Conservation (phyloP, 257 asterid genomes). For the Jacaranda copaia region DNA sequence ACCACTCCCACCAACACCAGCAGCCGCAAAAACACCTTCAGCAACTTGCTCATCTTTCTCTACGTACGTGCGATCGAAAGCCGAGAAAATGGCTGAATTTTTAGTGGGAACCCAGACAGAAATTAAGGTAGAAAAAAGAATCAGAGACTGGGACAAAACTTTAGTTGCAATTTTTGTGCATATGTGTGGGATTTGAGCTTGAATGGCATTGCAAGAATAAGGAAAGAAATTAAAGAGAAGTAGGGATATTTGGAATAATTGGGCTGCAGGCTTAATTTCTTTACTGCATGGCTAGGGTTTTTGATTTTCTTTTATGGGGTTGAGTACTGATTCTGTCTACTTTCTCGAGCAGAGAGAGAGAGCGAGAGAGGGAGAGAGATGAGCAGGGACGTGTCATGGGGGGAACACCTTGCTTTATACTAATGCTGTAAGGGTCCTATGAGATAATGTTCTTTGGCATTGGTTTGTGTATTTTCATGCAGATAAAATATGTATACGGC, state of each 20-base stretch:
- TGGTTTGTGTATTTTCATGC: constrained; percentile 59
- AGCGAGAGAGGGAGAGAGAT: constrained; percentile 33
- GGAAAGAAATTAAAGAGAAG: too few species aligned
- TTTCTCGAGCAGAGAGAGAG: constrained; percentile 39
- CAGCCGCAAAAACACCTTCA: constrained; percentile 44
- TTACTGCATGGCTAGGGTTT: constrained; percentile 49
- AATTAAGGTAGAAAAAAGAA: background rate
- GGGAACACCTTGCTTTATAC: constrained; percentile 57
- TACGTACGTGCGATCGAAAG: background rate
- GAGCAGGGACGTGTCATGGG: constrained; percentile 50
- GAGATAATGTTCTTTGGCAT: constrained; percentile 29
- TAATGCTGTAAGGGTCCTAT: background rate
- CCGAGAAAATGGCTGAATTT: background rate
- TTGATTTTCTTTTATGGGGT: constrained; percentile 61
- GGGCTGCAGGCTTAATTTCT: background rate
- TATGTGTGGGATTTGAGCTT: too few species aligned
- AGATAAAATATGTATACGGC: constrained; percentile 21
- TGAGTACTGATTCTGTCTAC: constrained; percentile 33
- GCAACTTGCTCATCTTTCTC: constrained; percentile 39
- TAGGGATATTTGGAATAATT: too few species aligned
- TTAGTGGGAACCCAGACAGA: background rate
- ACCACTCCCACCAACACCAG: constrained; percentile 43
- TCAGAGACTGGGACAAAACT: constrained; percentile 25
- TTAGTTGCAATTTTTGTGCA: background rate
- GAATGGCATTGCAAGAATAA: too few species aligned